Evolutionary conservation across 192 early-diverging fungal genomes (phyloP).

Genomic region (Backusella tuberculispora): DNA sequence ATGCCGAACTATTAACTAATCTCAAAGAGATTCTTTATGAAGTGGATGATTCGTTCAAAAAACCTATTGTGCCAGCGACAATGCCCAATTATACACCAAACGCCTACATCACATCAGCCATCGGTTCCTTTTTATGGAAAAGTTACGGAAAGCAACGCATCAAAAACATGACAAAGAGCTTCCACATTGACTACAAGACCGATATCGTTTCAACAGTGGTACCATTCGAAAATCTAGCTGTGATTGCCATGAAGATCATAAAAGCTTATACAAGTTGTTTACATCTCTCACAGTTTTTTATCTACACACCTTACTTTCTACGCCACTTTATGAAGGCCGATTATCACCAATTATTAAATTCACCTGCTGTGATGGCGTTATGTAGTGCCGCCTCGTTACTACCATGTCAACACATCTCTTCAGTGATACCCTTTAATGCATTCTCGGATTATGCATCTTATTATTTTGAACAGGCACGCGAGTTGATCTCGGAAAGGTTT

Average conservation of each 20-base stretch:
- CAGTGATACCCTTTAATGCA: neutral
- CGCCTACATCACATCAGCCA: neutral
- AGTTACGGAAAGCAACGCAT: slow-evolving; percentile 1
- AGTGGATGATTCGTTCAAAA: neutral
- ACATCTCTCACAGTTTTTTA: neutral
- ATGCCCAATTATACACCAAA: neutral
- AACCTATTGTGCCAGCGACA: neutral
- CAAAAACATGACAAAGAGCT: neutral
- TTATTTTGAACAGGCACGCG: slow-evolving; percentile 13
- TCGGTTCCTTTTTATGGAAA: slow-evolving; percentile 6
- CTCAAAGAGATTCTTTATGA: neutral
- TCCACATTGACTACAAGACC: neutral
- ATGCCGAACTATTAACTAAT: slow-evolving; percentile 5
- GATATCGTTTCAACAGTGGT: too few species aligned
- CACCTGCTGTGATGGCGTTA: slow-evolving; percentile 8
- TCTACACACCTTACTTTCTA: slow-evolving; percentile 8
- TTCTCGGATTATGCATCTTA: neutral
- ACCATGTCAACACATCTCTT: neutral
- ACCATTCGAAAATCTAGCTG: neutral
- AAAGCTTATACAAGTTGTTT: neutral
- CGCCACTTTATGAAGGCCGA: neutral
- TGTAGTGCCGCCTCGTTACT: neutral
- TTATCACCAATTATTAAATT: neutral
- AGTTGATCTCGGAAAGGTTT: neutral
- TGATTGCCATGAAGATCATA: neutral